Evolutionary conservation across 805 yeast genomes (phyloP), one percentile per base, ranked within the genome.

Genomic region (Kuraishia molischiana): DNA sequence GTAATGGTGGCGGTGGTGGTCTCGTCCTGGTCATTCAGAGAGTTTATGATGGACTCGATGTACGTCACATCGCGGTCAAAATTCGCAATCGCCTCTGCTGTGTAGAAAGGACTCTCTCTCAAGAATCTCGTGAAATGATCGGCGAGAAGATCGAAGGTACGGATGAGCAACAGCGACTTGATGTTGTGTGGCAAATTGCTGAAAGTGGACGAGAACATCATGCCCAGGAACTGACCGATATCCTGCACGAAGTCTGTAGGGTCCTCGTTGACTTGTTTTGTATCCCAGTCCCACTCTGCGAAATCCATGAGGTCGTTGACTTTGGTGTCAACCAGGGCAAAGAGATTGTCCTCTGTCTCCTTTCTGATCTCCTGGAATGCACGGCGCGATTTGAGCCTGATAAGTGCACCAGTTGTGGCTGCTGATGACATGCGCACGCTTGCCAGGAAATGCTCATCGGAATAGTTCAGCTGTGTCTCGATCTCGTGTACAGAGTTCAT

Each of bases 111-210:
- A 15, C 70, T 69, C 28, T 67, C 58, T 33, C 76, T 63, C 42
- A 89, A 63, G 6, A 78, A 64, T 32, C 69, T 67, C 43, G 83
- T 64, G 54, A 90, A 74, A 43, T 79, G 74, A 30, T 79, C 73
- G 0, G 94, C 78, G 42, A 92, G 71, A 45, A 83, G 78, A 61
- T 89, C 97, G 54, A 85, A 85, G 20, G 90, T 86, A 52, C 95
- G 74, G 46, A 86, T 78, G 42, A 89, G 71, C n/a, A 94, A 74
- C 42, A 87, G 62, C 3, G 90, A 78, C 47, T 84, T 74, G 40
- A 90, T 78, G 4, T 83, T 72, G 33, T 70, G 69, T 0, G 97
- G 97, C 34, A 92, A 65, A 41, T 82, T 83, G 9, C 82, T 79
- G 48, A 92, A 74, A 13, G 94, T 86, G 1, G 95, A 79, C 37